Conservation (phyloP, 345 rosid species). For the Salix viminalis region DNA sequence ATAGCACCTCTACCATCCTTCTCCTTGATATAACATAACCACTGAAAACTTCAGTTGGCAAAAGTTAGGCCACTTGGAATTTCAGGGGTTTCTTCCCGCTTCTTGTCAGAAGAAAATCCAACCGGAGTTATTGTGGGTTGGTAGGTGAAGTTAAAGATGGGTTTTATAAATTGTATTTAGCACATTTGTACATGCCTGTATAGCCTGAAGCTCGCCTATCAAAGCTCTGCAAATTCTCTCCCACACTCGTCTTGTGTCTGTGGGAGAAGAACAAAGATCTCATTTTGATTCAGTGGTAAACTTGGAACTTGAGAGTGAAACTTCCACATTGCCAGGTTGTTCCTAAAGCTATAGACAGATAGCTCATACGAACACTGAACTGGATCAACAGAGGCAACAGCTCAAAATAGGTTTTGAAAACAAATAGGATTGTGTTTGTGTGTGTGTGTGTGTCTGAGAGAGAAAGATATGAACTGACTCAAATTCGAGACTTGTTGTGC, state of each 20-base stretch:
- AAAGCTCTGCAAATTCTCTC: not conserved
- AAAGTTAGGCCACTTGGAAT: not conserved
- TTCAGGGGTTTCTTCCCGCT: conserved; percentile 12
- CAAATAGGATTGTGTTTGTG: too few species aligned
- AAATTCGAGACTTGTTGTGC: too few species aligned
- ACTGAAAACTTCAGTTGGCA: not conserved
- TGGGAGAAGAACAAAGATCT: not conserved
- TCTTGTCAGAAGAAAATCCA: conserved; percentile 8
- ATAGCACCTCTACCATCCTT: not conserved
- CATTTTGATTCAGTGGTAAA: not conserved
- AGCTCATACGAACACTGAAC: too few species aligned
- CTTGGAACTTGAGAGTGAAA: not conserved
- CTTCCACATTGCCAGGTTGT: too few species aligned
- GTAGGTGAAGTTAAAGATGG: conserved; percentile 11
- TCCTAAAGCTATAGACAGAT: too few species aligned
- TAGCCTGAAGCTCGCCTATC: conserved; percentile 17
- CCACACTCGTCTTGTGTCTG: not conserved
- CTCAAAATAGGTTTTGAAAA: too few species aligned
- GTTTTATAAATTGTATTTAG: conserved; percentile 24
- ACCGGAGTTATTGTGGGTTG: conserved; percentile 5
- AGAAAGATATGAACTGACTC: too few species aligned
- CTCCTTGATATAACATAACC: not conserved
- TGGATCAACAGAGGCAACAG: too few species aligned
- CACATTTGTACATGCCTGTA: conserved; percentile 40
- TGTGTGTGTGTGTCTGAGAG: too few species aligned